Conservation (phyloP, 768 basidiomycete species). For the Lyophyllum atratum region DNA sequence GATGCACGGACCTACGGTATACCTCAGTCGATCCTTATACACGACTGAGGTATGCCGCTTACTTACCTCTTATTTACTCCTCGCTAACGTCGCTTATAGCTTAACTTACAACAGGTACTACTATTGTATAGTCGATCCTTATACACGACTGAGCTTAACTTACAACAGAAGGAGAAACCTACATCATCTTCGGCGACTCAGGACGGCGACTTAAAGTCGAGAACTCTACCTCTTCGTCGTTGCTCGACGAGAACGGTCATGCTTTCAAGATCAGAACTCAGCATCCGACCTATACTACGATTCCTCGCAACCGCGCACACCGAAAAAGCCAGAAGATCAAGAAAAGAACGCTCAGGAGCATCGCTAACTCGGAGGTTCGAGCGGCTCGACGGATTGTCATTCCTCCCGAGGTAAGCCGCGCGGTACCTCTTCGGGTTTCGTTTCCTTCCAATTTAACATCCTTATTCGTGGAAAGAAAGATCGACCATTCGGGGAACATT, state of each 20-base stretch:
- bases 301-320: not conserved
- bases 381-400: slow-evolving; percentile 4
- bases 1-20: too few species aligned
- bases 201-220: not conserved
- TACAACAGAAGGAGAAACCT: not conserved
- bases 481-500: slow-evolving; percentile 1
- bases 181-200: not conserved
- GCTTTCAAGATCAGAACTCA: not conserved
- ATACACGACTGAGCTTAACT: not conserved
- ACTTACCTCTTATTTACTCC: too few species aligned
- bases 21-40: too few species aligned
- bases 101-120: too few species aligned
- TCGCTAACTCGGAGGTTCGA: slow-evolving; percentile 1
- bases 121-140: too few species aligned
- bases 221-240: not conserved
- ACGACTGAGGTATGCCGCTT: too few species aligned
- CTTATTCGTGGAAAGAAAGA: slow-evolving; percentile 18
- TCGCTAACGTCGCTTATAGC: too few species aligned
- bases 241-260: not conserved
- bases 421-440: slow-evolving; percentile 5
- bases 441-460: not conserved
- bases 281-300: not conserved
- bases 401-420: slow-evolving; percentile 12
- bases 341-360: not conserved
- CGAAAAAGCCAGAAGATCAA: not conserved